Conservation (phyloP, 345 rosid species). For the Citrus unshiu region DNA sequence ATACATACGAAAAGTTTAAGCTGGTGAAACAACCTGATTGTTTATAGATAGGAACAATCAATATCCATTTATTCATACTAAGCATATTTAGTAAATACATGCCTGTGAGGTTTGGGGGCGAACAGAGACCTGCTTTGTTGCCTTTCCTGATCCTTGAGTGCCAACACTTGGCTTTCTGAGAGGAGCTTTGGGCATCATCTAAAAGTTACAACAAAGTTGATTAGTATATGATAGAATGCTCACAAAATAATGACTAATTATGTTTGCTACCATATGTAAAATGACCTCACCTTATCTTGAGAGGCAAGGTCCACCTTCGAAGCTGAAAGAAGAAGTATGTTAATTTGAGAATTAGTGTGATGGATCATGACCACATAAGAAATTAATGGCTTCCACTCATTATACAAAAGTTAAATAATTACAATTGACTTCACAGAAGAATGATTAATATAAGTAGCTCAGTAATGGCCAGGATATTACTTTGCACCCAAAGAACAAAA, state of each 20-base stretch:
- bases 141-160: constrained; percentile 39
- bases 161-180: constrained; percentile 47
- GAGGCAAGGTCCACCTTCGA: constrained; percentile 31
- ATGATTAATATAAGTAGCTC: neutral
- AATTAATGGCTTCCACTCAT: neutral
- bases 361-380: neutral
- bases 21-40: neutral
- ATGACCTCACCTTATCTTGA: constrained; percentile 48
- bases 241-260: constrained; percentile 9
- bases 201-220: constrained; percentile 19
- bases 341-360: constrained; percentile 1
- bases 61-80: neutral
- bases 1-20: neutral
- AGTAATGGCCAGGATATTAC: neutral
- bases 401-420: neutral
- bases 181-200: constrained; percentile 45
- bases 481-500: neutral
- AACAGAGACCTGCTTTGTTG: constrained; percentile 42
- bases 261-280: constrained; percentile 1
- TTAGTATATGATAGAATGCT: constrained; percentile 4
- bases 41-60: neutral
- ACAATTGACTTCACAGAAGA: neutral
- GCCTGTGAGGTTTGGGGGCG: constrained; percentile 38
- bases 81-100: constrained; percentile 14
- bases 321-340: constrained; percentile 33